phyloP scores from a whole-genome alignment of 345 rosid genomes.

The Ceriops zippeliana region DNA sequence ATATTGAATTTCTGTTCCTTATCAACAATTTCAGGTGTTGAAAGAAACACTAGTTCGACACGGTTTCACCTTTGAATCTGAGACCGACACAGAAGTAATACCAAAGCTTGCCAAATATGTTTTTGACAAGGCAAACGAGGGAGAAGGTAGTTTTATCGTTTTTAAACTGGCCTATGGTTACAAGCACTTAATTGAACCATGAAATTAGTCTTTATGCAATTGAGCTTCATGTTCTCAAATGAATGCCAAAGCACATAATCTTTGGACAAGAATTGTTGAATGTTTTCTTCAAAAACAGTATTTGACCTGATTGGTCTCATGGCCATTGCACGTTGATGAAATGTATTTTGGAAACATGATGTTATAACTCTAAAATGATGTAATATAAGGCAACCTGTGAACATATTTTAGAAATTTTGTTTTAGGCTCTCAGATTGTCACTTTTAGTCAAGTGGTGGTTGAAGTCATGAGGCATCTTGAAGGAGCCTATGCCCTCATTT shows the following conservation, averaged over 20 bases:
- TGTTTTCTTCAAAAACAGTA: not conserved
- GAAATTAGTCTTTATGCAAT: not conserved
- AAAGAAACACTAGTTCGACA: constrained; percentile 73
- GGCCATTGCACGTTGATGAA: not conserved
- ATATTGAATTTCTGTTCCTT: constrained; percentile 5
- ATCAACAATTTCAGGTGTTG: constrained; percentile 49
- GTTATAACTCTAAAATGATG: constrained; percentile 1
- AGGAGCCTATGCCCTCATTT: constrained; percentile 97
- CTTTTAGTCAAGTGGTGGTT: constrained; percentile 86
- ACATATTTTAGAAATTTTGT: constrained; percentile 10
- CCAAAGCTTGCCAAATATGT: constrained; percentile 92
- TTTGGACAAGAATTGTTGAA: not conserved
- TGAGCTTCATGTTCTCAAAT: not conserved
- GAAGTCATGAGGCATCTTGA: constrained; percentile 97
- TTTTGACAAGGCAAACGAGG: constrained; percentile 83
- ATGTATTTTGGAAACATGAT: constrained; percentile 6
- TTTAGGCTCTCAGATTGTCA: constrained; percentile 62
- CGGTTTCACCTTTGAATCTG: constrained; percentile 87
- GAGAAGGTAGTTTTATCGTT: constrained; percentile 44
- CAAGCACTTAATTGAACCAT: not conserved
- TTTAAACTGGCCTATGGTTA: not conserved
- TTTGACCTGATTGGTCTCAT: not conserved
- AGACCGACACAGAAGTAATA: constrained; percentile 94
- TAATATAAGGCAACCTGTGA: not conserved
- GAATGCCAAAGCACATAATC: not conserved